Conservation (phyloP, 495 filamentous ascomycete genomes). For the Trichoderma asperelloides region DNA sequence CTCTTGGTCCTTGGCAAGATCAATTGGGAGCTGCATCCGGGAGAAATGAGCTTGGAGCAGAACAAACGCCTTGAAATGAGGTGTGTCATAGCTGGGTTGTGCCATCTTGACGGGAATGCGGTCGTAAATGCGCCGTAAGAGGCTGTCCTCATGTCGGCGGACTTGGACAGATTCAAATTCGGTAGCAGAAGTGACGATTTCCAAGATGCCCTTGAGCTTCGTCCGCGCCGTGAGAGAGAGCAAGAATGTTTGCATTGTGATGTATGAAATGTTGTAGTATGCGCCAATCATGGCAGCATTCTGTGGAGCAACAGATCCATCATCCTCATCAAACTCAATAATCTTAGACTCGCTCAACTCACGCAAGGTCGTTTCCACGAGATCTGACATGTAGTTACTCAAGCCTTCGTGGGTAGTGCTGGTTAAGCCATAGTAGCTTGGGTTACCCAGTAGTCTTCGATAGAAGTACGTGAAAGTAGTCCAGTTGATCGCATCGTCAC, state of each 20-base stretch:
- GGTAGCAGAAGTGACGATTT: conserved; percentile 93
- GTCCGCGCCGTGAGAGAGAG: conserved; percentile 82
- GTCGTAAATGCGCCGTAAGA: conserved; percentile 89
- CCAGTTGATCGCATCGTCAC: conserved; percentile 97
- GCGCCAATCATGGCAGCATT: conserved; percentile 97
- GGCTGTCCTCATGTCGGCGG: conserved; percentile 79
- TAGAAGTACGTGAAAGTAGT: conserved; percentile 98
- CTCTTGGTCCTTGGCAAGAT: conserved; percentile 96
- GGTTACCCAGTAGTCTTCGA: conserved; percentile 90
- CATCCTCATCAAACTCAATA: conserved; percentile 93
- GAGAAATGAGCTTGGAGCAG: conserved; percentile 96
- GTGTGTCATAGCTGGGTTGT: conserved; percentile 75
- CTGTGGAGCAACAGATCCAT: conserved; percentile 79
- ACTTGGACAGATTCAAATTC: conserved; percentile 96
- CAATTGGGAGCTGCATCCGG: conserved; percentile 87
- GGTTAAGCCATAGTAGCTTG: conserved; percentile 87
- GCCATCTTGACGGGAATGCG: conserved; percentile 92
- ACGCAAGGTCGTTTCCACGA: conserved; percentile 87
- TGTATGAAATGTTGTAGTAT: conserved; percentile 98
- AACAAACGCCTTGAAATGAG: conserved; percentile 97
- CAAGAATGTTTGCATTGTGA: conserved; percentile 99
- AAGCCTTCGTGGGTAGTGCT: conserved; percentile 89
- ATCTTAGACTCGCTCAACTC: conserved; percentile 91
- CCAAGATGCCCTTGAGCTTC: conserved; percentile 90
- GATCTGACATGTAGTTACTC: conserved; percentile 87